Base-by-base conservation (phyloP, 495 filamentous ascomycete species). In the Hyphodiscus hymeniophilus region DNA sequence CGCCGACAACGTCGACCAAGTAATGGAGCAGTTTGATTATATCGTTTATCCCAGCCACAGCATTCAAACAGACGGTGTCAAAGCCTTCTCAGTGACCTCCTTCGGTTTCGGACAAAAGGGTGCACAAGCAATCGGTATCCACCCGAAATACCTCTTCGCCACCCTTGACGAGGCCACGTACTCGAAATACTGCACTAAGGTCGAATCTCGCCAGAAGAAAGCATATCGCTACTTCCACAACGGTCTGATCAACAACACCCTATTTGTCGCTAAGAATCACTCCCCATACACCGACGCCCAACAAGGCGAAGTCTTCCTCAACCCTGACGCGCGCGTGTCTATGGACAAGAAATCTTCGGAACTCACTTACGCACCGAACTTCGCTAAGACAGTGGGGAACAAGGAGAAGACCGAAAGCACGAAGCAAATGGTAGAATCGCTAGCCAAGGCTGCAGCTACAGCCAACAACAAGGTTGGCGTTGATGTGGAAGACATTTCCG, bases 101-200 rank as follows among this genome's bases (percentile, higher is more conserved):
- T 99, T 99, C 68, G 92, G 92, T 66, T 99, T 99, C 72, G 92
- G 92, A 50, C 92, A 99, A 67, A 97, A 97, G 79, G 92, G 92
- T 60, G 89, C 92, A 41, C 94, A 97, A 69, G 90, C 84, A 38
- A 89, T 99, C 62, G 94, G 91, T 68, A 85, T 99, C 43, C 91
- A 97, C 64, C 87, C 92, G 47, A 89, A 83, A 65, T 99, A 97
- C 64, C 81, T 99, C 46, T 99, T 82, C 61, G 92, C 94, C 23
- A 81, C 85, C n/a, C 85, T 99, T 26, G 89, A 96, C 65, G 76
- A 86, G 66, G 70, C 83, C 22, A 84, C 89, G 40, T 97, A 84
- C 67, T 64, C 80, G 38, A 70, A 76, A 39, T 99, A 99, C 76
- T 83, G 81, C 61, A 66, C 69, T 57, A 97, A 94, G 73, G 89